phyloP scores from a whole-genome alignment of 148 eudicot species.

The Camellia granthamiana region DNA sequence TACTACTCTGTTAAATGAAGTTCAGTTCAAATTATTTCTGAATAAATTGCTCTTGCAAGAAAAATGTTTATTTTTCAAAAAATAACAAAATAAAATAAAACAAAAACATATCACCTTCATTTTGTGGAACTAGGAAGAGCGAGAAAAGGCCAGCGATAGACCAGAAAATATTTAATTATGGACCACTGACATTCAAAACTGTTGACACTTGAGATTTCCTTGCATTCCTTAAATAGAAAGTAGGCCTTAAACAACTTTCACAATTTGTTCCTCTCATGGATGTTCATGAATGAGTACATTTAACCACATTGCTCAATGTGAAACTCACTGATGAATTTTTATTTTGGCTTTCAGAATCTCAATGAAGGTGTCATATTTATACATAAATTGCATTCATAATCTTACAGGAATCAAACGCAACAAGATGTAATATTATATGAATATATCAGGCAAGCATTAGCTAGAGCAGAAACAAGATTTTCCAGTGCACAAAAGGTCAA shows the following conservation, averaged over 20 bases:
- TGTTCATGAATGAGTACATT: background rate
- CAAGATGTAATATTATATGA: background rate
- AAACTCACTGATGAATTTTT: background rate
- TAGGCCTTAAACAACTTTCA: background rate
- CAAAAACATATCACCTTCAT: background rate
- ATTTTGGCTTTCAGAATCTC: background rate
- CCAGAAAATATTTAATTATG: background rate
- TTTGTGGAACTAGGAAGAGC: background rate
- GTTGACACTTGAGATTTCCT: background rate
- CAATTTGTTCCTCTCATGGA: slow-evolving; percentile 1
- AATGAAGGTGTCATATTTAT: background rate
- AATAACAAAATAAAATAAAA: background rate
- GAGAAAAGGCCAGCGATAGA: background rate
- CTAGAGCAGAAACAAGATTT: background rate
- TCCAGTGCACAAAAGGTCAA: background rate
- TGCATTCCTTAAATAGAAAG: no score
- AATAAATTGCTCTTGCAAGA: slow-evolving; percentile 1
- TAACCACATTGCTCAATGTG: background rate
- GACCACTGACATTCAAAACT: background rate
- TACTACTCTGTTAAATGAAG: background rate
- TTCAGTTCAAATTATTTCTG: background rate
- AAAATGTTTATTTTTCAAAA: background rate
- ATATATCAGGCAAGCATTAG: background rate
- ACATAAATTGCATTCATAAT: background rate
- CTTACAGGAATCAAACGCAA: background rate